phyloP scores from a whole-genome alignment of 495 filamentous ascomycete species.

The Neurospora sp. region DNA sequence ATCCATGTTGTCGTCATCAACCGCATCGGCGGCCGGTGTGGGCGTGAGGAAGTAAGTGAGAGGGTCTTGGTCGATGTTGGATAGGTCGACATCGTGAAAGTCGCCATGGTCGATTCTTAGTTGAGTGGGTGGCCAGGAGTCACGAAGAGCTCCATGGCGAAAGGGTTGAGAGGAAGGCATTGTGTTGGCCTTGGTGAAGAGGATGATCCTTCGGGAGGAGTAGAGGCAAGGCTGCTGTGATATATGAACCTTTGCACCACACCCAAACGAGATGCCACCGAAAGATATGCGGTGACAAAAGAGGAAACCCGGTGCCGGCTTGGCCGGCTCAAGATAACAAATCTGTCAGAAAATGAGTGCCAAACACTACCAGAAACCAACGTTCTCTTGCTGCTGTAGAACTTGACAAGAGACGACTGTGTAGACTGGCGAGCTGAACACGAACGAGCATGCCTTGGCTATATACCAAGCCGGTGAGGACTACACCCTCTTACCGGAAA shows the following conservation, averaged over 20 bases:
- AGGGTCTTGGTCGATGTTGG: conserved; percentile 33
- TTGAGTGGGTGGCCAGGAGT: conserved; percentile 25
- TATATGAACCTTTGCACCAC: not conserved
- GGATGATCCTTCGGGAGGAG: not conserved
- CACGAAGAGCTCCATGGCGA: not conserved
- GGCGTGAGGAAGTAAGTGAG: conserved; percentile 43
- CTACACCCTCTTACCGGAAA: conserved; percentile 1
- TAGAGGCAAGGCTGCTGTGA: not conserved
- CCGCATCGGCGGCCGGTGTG: conserved; percentile 22
- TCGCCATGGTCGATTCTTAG: conserved; percentile 27
- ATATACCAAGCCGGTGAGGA: not conserved
- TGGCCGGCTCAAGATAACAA: conserved; percentile 21
- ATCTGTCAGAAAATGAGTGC: conserved; percentile 14
- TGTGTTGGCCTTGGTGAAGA: not conserved
- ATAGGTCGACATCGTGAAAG: conserved; percentile 27
- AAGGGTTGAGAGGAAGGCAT: conserved; percentile 2
- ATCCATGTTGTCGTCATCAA: conserved; percentile 31
- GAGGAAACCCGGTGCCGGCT: conserved; percentile 16
- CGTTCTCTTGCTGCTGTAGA: conserved; percentile 7
- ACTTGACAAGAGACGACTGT: conserved; percentile 7
- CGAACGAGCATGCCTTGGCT: not conserved
- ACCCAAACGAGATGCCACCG: not conserved
- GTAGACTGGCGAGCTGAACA: conserved; percentile 3
- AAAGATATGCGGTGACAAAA: not conserved
- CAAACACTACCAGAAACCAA: not conserved